A percentile compares a stretch with the other conserved stretches of the same genome.
Evolutionary conservation across 179 eudicot species (phyloP).

Genomic region (Spinacia oleracea): DNA sequence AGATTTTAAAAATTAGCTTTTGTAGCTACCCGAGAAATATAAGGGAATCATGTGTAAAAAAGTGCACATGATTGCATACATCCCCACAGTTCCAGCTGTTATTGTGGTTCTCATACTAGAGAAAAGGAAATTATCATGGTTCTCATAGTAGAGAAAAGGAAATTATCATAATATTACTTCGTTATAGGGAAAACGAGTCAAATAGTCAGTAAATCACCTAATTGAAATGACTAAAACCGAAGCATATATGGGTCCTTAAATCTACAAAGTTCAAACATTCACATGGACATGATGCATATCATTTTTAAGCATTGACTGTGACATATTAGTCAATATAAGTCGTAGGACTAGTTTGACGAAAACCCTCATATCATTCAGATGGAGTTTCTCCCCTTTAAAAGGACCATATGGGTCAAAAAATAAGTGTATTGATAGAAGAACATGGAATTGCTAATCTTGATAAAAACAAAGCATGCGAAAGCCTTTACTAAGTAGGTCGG

Average conservation of each 20-base stretch:
- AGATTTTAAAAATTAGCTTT: too few species aligned
- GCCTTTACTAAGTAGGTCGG: too few species aligned
- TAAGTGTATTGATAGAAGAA: neutral
- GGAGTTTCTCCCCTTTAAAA: neutral
- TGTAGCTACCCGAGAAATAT: too few species aligned
- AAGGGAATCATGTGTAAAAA: too few species aligned
- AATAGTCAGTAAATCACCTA: neutral
- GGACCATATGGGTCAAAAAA: conserved; percentile 21
- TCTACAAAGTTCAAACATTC: neutral
- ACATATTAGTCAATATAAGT: neutral
- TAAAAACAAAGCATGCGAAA: conserved; percentile 45
- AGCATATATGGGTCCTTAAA: conserved; percentile 12
- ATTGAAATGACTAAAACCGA: neutral
- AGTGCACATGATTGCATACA: too few species aligned
- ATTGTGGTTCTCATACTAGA: too few species aligned
- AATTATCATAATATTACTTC: neutral
- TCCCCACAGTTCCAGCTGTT: too few species aligned
- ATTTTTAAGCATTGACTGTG: neutral
- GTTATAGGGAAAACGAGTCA: neutral
- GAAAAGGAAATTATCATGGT: too few species aligned
- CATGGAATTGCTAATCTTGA: conserved; percentile 12
- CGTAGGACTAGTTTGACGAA: too few species aligned
- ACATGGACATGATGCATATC: conserved; percentile 28
- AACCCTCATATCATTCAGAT: conserved; percentile 18
- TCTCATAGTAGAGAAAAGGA: neutral